phyloP scores from a whole-genome alignment of 2,329 filamentous ascomycete species.

The Amphichorda felina region DNA sequence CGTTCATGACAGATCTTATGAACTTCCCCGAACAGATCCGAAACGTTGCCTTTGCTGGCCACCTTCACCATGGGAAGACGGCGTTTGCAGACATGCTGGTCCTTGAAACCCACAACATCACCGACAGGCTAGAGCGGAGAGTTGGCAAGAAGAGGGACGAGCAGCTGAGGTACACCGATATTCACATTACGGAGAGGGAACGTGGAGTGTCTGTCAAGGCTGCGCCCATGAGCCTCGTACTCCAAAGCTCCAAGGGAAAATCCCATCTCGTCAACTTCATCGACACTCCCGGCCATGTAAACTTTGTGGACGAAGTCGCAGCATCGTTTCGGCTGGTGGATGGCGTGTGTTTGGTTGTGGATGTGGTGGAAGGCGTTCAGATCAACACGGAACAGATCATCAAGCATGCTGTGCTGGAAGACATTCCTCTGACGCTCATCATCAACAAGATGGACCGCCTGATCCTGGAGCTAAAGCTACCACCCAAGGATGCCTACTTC shows the following conservation, averaged over 20 bases:
- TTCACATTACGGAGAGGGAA: slow-evolving; percentile 79
- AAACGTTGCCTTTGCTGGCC: slow-evolving; percentile 84
- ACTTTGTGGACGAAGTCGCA: slow-evolving; percentile 96
- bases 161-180: slow-evolving; percentile 88
- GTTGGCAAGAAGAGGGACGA: slow-evolving; percentile 75
- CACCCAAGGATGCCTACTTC: slow-evolving; percentile 93
- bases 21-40: slow-evolving; percentile 91
- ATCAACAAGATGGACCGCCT: slow-evolving; percentile 97
- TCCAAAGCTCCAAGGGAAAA: slow-evolving; percentile 82
- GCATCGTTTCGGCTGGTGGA: slow-evolving; percentile 78
- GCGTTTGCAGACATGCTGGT: slow-evolving; percentile 98
- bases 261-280: slow-evolving; percentile 91
- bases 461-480: slow-evolving; percentile 87
- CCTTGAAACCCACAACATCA: slow-evolving; percentile 83
- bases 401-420: slow-evolving; percentile 84
- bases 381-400: slow-evolving; percentile 96
- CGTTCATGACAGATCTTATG: slow-evolving; percentile 92
- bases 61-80: slow-evolving; percentile 95
- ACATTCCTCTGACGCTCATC: slow-evolving; percentile 77
- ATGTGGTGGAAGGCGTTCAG: slow-evolving; percentile 98
- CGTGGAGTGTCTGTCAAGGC: slow-evolving; percentile 86
- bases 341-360: slow-evolving; percentile 85
- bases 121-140: slow-evolving; percentile 66
- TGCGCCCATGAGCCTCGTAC: slow-evolving; percentile 84
- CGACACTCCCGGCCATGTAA: slow-evolving; percentile 94